A percentile compares a stretch with the other conserved stretches of the same genome.
Evolutionary conservation across 1,284 basidiomycete genomes (phyloP).

Genomic region (Phellinidium pouzarii): DNA sequence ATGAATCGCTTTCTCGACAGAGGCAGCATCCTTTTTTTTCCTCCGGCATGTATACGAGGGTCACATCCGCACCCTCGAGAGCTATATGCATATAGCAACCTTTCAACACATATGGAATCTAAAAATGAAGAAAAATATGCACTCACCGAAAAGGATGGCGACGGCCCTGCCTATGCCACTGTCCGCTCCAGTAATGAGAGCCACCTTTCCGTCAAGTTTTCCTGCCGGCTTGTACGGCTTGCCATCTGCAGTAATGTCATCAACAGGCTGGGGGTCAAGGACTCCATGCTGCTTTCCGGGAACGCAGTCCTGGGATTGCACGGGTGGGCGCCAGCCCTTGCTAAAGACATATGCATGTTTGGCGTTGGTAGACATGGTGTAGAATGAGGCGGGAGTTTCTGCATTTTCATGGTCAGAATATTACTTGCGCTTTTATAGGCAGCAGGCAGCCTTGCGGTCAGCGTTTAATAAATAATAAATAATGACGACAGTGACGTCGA

Average conservation of each 20-base stretch:
- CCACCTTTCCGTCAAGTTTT: conserved; percentile 42
- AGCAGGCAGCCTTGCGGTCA: too few relatives aligned
- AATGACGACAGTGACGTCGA: background rate
- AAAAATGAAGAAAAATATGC: conserved; percentile 11
- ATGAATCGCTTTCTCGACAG: conserved; percentile 33
- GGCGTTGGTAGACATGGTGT: background rate
- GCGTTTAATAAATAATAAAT: too few relatives aligned
- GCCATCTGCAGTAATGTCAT: conserved; percentile 45
- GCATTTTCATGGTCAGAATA: too few relatives aligned
- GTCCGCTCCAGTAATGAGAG: conserved; percentile 45
- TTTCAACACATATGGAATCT: too few relatives aligned
- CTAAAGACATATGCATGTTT: conserved; percentile 16
- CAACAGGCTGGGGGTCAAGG: conserved; percentile 37
- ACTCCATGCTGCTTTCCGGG: conserved; percentile 14
- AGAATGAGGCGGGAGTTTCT: background rate
- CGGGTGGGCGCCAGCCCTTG: conserved; percentile 18
- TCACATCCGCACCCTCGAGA: conserved; percentile 51
- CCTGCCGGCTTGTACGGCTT: conserved; percentile 33
- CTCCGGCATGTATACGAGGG: conserved; percentile 42
- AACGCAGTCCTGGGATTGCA: conserved; percentile 9
- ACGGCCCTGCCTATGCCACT: conserved; percentile 40
- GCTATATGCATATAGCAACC: too few relatives aligned
- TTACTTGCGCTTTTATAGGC: too few relatives aligned
- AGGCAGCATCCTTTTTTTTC: conserved; percentile 43
- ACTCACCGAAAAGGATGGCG: conserved; percentile 33